Percentiles rank a stretch among this genome's conserved stretches.
Conservation (phyloP, 441 rosid genomes). For the Pelargonium australe region DNA sequence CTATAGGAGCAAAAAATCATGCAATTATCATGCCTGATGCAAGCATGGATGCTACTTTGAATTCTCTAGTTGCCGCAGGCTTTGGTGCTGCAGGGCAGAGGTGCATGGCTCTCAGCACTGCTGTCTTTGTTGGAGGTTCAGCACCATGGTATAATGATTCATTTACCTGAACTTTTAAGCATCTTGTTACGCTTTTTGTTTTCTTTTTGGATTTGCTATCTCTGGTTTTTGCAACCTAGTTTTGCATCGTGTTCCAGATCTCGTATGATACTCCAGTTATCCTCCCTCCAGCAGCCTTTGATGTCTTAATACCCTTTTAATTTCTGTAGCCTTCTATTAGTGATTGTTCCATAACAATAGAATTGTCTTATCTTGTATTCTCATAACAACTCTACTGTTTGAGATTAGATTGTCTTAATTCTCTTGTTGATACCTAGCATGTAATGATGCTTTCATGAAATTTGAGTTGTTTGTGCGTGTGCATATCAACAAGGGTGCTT, state of each 20-base stretch:
- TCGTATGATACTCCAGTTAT: not conserved
- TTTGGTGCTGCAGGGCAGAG: conserved; percentile 58
- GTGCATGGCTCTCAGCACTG: conserved; percentile 43
- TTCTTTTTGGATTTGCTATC: not conserved
- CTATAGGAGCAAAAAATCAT: conserved; percentile 46
- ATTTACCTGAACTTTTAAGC: conserved; percentile 6
- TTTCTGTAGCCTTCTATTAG: not conserved
- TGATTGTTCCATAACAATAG: not conserved
- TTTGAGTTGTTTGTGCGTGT: conserved; percentile 6
- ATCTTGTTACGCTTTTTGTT: not conserved
- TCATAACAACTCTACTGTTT: not conserved
- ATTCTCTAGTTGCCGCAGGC: conserved; percentile 47
- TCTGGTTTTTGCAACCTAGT: not conserved
- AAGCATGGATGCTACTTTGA: conserved; percentile 45
- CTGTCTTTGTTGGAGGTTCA: conserved; percentile 49
- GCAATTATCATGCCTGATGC: conserved; percentile 65
- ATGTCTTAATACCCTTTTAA: not conserved
- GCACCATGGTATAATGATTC: conserved; percentile 35
- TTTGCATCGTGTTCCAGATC: not conserved
- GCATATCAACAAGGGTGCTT: conserved; percentile 10
- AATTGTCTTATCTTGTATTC: not conserved
- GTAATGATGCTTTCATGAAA: conserved; percentile 6
- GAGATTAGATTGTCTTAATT: not conserved
- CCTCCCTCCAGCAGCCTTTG: not conserved
- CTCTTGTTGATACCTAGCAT: not conserved